Percentiles rank a stretch among this genome's conserved stretches.
Evolutionary conservation across 148 eudicot genomes (phyloP).

Genomic region (Camellia granthamiana): DNA sequence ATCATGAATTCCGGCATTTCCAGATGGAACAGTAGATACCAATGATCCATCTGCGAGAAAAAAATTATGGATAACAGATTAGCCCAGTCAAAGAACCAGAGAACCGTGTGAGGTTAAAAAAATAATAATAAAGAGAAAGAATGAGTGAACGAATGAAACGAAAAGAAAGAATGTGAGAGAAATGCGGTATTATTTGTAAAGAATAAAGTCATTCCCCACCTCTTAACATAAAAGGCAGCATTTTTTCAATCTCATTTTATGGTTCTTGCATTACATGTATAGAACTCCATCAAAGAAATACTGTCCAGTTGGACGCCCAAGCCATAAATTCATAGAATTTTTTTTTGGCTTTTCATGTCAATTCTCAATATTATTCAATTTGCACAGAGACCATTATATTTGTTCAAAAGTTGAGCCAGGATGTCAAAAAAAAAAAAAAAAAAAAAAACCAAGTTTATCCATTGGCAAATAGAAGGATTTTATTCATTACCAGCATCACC

Average conservation of each 20-base stretch:
- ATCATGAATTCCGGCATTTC: slow-evolving; percentile 8
- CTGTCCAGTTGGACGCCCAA: background rate
- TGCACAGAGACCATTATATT: background rate
- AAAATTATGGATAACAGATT: background rate
- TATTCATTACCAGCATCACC: slow-evolving; percentile 21
- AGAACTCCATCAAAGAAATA: background rate
- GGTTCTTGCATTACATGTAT: too few relatives aligned
- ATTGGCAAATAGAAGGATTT: background rate
- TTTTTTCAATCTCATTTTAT: too few relatives aligned
- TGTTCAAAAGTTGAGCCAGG: background rate
- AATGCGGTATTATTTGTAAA: background rate
- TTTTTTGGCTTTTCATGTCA: background rate
- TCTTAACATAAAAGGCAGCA: too few relatives aligned
- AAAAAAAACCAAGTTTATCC: background rate
- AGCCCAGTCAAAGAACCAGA: background rate
- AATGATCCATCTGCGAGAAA: background rate
- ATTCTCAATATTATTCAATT: background rate
- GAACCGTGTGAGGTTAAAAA: background rate
- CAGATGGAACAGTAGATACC: slow-evolving; percentile 18
- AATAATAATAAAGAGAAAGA: background rate
- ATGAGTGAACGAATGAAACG: background rate
- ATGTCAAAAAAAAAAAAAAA: background rate
- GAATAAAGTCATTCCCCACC: background rate
- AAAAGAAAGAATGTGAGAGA: background rate
- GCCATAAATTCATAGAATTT: background rate